These are phyloP conservation scores for Fusarium albidum DNA, from an alignment of 2,329 filamentous ascomycete species.

Conservation along the genomic window DNA sequence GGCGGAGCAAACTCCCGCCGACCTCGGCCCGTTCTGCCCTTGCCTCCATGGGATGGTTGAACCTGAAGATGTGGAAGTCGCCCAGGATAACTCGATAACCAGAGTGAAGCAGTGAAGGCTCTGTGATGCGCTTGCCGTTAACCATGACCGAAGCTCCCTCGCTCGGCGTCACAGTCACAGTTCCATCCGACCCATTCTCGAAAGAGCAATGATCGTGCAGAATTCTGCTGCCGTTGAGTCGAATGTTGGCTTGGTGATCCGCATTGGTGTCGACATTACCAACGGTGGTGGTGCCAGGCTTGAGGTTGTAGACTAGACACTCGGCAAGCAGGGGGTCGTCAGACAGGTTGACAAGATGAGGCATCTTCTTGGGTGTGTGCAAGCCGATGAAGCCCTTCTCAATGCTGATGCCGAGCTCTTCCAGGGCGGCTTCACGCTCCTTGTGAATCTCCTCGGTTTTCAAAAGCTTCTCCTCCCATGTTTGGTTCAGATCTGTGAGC, in stretches of 20 bases:
- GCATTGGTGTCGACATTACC: slow-evolving; percentile 90
- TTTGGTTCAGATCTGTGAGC: slow-evolving; percentile 94
- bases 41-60: slow-evolving; percentile 97
- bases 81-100: slow-evolving; percentile 95
- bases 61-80: slow-evolving; percentile 98
- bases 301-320: slow-evolving; percentile 97
- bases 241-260: slow-evolving; percentile 81
- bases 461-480: slow-evolving; percentile 94
- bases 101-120: slow-evolving; percentile 85
- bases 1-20: slow-evolving; percentile 81
- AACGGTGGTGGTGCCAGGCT: slow-evolving; percentile 92
- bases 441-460: slow-evolving; percentile 99
- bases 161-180: slow-evolving; percentile 88
- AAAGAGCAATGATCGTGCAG: slow-evolving; percentile 92
- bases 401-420: slow-evolving; percentile 98
- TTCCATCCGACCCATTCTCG: slow-evolving; percentile 85
- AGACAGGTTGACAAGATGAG: slow-evolving; percentile 97
- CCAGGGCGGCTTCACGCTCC: slow-evolving; percentile 91
- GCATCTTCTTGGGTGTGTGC: slow-evolving; percentile 98
- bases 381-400: slow-evolving; percentile 97
- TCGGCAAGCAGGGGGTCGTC: slow-evolving; percentile 92
- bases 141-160: slow-evolving; percentile 99
- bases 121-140: slow-evolving; percentile 89
- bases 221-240: slow-evolving; percentile 92
- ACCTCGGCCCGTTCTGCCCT: slow-evolving; percentile 88